A percentile compares a stretch with the other conserved stretches of the same genome.
Conservation (phyloP, 2,329 filamentous ascomycete genomes). For the Neopestalotiopsis rosae region DNA sequence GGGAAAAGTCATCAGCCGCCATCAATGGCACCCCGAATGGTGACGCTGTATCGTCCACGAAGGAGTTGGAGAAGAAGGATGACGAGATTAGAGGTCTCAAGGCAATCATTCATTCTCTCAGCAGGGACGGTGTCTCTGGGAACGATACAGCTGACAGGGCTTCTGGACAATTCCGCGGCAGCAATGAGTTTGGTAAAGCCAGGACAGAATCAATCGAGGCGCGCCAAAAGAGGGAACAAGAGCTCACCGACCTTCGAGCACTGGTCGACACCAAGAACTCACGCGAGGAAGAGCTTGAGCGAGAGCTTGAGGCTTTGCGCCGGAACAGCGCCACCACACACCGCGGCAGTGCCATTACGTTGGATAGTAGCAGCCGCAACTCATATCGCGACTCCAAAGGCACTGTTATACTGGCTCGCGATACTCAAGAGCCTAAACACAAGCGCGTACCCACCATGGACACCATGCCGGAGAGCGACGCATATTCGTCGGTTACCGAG, state of each 20-base stretch:
- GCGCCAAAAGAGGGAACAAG: constrained; percentile 76
- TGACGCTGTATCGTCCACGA: constrained; percentile 58
- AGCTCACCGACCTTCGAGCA: constrained; percentile 78
- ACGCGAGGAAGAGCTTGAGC: constrained; percentile 85
- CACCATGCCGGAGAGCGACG: constrained; percentile 74
- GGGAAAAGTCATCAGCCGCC: constrained; percentile 76
- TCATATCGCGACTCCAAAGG: constrained; percentile 71
- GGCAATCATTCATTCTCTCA: constrained; percentile 95
- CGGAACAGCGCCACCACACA: constrained; percentile 48
- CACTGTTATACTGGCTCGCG: constrained; percentile 65
- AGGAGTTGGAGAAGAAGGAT: constrained; percentile 91
- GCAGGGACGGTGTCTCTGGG: constrained; percentile 70
- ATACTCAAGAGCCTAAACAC: constrained; percentile 51
- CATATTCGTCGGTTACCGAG: constrained; percentile 73
- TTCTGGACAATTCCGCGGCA: constrained; percentile 35
- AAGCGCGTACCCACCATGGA: constrained; percentile 64
- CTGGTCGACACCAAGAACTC: constrained; percentile 73
- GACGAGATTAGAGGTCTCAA: constrained; percentile 97
- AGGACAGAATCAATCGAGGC: constrained; percentile 57
- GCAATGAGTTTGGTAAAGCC: constrained; percentile 42
- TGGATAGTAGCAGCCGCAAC: constrained; percentile 56
- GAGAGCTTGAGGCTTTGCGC: constrained; percentile 74
- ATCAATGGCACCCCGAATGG: constrained; percentile 53
- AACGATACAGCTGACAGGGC: constrained; percentile 41
- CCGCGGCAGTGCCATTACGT: constrained; percentile 57